Base-by-base conservation (phyloP, 345 rosid species). In the Conringia planisiliqua region DNA sequence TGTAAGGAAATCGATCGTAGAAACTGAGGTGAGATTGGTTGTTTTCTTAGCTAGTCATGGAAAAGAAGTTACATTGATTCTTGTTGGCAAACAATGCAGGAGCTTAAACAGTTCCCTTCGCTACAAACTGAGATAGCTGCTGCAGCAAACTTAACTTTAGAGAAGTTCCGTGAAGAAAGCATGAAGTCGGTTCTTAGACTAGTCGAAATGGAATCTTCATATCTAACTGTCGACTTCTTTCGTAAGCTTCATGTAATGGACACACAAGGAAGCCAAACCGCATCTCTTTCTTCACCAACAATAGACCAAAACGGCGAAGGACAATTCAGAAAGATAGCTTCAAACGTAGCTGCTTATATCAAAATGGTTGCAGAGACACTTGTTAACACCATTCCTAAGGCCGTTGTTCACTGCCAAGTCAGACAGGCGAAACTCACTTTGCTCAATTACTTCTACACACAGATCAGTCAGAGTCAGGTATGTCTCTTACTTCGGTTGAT, bases 141-240 rank as follows among this genome's bases (percentile, higher is more conserved):
- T 44, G 97, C 97, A 30, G 83, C 94, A 8, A 81, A 73, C 79
- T 79, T 78, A 61, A 80, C 97, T 2, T 66, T 90, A 76, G 97
- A 86, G 64, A 87, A 78, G 62, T 90, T 90, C 56, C 88, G 89
- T 3, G 97, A 87, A 27, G 92, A 90, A 12, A 78, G 97, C 62
- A 86, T 79, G 84, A 85, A 81, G 64, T 83, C 92, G 7, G 86
- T 77, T 65, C 24, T 87, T 14, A 85, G 89, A 16, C 46, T 90
- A 73, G 94, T 90, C 16, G 94, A 90, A 64, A 90, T 90, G 97
- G 97, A 90, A 68, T 76, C 97, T 24, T 88, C 94, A 13, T 90
- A 87, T 58, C 79, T 88, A 72, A 90, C 97, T 0, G 97, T 87
- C 9, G 97, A 90, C 4, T 90, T 90, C 86, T 90, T 88, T 61